Base-by-base conservation (phyloP, 179 eudicot species). In the Beta macrorhiza region DNA sequence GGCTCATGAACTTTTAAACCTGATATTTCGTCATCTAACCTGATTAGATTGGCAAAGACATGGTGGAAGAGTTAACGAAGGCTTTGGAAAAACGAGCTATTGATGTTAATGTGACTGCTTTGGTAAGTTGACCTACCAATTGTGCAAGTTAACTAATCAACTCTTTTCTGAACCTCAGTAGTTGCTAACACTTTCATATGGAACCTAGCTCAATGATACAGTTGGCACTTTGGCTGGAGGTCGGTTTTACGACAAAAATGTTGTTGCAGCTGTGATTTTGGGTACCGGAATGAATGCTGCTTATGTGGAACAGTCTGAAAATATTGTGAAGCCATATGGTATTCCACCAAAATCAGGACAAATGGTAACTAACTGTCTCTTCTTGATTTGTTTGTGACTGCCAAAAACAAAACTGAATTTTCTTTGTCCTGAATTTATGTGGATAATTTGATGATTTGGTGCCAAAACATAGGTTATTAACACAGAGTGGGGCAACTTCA, bases 281-380 rank as follows among this genome's bases (percentile, higher is more conserved):
- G 98, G 98, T 59, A 93, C 98, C 5, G 98, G 98, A 32, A 89
- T 93, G 58, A 95, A 95, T 88, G 98, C 98, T 55, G 95, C 98
- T 82, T 95, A 95, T 82, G 85, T 89, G 22, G 98, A 95, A 83
- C 84, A 88, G 56, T 83, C 93, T 72, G 88, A 89, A 79, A 87
- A 92, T 67, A 92, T 95, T 83, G 83, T 82, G 72, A 95, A 95
- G 86, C 84, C 83, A 75, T 91, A 91, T 79, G 97, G 92, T 78
- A 74, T 68, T 75, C 84, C 84, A 37, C 88, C 94, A 74, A 70
- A 86, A 53, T 86, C 97, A 61, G 97, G 97, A 78, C 81, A 88
- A 73, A 93, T 91, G 98, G 98, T 95, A 69, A 67, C 74, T 75
- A 69, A 59, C 74, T 75, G 19, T 42, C 2, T 57, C 15, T 63